Evolutionary conservation across 2,329 filamentous ascomycete genomes (phyloP), one percentile per base, ranked within the genome.

Genomic region (Ciborinia camelliae): DNA sequence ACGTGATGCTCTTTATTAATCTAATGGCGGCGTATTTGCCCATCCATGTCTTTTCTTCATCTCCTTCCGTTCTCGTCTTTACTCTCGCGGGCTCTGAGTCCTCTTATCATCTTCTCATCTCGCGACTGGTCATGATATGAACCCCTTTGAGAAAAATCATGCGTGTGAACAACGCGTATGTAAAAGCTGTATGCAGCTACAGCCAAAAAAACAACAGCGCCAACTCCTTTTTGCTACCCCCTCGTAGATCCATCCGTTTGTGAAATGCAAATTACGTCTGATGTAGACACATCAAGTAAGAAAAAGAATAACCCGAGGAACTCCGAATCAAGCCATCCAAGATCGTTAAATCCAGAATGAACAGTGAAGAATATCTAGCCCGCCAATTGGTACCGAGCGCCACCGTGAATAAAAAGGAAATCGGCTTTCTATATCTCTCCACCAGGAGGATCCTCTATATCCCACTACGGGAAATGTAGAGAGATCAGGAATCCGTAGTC

Each of bases 401-500:
- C 59, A 48, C 59, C 59, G 35, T 62, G 51, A 43, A 12, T 39
- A 9, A 63, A 50, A 57, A 50, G 41, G 39, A 63, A 47, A 47
- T 35, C 14, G 23, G 28, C 28, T 14, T 32, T 59, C n/a, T 30
- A 28, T 30, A 28, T 41, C 32, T 51, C 43, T 39, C 52, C 52
- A 41, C 30, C 41, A n/a, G 37, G 48, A 53, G 37, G 6, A 18
- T 52, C 37, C 37, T 54, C 48, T 53, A 62, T 14, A 54, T 23
- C 45, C 14, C 26, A 28, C 32, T 39, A 30, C 18, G 15, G 35
- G 8, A n/a, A n/a, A 39, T 51, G 9, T 39, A 18, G 18, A 28
- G 30, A 14, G 28, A 51, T 63, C 10, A 59, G 39, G 65, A 67
- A 52, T 70, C 67, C 20, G 35, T 65, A 10, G 58, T 41, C 53